Evolutionary conservation across 441 rosid species (phyloP).

Genomic region (Theobroma grandiflorum): DNA sequence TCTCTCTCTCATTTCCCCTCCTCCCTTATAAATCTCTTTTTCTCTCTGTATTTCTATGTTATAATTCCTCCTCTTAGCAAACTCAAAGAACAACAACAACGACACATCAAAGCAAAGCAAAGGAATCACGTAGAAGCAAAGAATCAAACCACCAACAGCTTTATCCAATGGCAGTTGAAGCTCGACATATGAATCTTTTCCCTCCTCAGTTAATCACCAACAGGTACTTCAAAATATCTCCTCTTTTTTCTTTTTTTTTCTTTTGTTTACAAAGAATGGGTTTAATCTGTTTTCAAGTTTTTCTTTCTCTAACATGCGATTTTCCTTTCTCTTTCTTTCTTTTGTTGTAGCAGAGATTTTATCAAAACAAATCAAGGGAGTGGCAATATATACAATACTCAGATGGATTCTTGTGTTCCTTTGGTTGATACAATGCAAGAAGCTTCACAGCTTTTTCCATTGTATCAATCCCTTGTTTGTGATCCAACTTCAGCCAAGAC

Average conservation of each 20-base stretch:
- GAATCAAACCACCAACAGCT: conserved; percentile 4
- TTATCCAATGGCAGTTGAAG: conserved; percentile 55
- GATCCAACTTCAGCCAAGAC: conserved; percentile 39
- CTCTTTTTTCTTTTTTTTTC: not conserved
- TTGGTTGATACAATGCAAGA: conserved; percentile 32
- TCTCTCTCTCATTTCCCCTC: not conserved
- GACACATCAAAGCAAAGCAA: not conserved
- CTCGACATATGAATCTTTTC: conserved; percentile 40
- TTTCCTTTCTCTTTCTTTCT: not conserved
- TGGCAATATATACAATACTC: conserved; percentile 30
- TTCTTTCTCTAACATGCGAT: not conserved
- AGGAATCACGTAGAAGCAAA: conserved; percentile 12
- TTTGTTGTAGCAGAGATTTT: conserved; percentile 40
- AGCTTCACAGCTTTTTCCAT: conserved; percentile 30
- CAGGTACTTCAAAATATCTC: conserved; percentile 25
- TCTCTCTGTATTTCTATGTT: not conserved
- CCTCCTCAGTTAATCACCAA: conserved; percentile 42
- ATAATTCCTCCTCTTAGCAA: not conserved
- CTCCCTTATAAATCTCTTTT: not conserved
- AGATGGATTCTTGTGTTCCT: conserved; percentile 37
- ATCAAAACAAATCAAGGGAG: conserved; percentile 41
- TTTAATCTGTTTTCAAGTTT: not conserved
- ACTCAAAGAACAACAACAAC: not conserved
- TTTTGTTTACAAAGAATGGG: not conserved
- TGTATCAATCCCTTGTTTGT: conserved; percentile 36